Evolutionary conservation across 192 early-diverging fungal genomes (phyloP).

Genomic region (Coemansia sp.): DNA sequence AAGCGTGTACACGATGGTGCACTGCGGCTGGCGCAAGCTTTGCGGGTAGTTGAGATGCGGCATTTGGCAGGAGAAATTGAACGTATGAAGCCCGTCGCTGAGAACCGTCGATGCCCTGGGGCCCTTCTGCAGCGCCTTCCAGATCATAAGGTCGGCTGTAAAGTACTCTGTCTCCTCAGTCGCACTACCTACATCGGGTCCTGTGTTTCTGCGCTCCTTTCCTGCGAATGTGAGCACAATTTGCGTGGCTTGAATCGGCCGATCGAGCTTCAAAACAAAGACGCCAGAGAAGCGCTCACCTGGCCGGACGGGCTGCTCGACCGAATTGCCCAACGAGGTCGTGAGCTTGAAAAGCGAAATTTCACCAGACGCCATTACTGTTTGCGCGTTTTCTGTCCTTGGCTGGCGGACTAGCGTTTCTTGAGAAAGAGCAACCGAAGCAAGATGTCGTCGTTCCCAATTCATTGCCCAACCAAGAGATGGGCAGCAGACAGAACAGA

Average conservation of each 20-base stretch:
- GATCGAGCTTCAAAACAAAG: slow-evolving; percentile 35
- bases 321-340: slow-evolving; percentile 37
- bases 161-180: slow-evolving; percentile 22
- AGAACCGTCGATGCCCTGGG: slow-evolving; percentile 45
- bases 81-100: slow-evolving; percentile 50
- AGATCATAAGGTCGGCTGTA: slow-evolving; percentile 24
- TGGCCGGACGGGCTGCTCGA: slow-evolving; percentile 49
- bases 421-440: slow-evolving; percentile 3
- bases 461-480: slow-evolving; percentile 6
- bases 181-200: slow-evolving; percentile 16
- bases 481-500: not conserved
- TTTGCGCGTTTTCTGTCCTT: slow-evolving; percentile 16
- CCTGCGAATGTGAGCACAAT: slow-evolving; percentile 39
- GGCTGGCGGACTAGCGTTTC: slow-evolving; percentile 22
- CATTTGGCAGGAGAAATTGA: slow-evolving; percentile 50
- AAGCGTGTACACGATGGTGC: slow-evolving; percentile 32
- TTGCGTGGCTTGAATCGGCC: slow-evolving; percentile 45
- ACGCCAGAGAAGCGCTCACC: slow-evolving; percentile 50
- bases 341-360: slow-evolving; percentile 49
- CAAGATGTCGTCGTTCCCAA: slow-evolving; percentile 6
- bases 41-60: slow-evolving; percentile 54
- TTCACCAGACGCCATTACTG: slow-evolving; percentile 20
- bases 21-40: slow-evolving; percentile 29
- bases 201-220: slow-evolving; percentile 28
- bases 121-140: slow-evolving; percentile 47